phyloP scores from a whole-genome alignment of 1,284 basidiomycete species.

The Cutaneotrichosporon dermatis region DNA sequence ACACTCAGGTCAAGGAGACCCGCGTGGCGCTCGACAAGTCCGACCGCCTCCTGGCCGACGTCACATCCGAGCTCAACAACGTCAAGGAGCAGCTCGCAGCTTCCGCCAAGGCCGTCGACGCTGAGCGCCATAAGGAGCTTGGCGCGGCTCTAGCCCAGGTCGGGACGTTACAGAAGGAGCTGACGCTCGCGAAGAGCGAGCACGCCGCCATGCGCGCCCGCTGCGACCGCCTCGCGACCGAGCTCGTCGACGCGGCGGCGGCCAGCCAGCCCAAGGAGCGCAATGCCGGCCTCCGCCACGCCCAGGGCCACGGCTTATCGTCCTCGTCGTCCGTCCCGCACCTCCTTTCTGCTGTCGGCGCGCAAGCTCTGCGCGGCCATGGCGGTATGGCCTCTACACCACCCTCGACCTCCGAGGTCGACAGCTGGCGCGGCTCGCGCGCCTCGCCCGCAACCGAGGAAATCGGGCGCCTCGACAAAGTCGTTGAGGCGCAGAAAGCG shows the following conservation, averaged over 20 bases:
- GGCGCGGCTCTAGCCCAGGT: not conserved
- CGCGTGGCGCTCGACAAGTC: too few species aligned
- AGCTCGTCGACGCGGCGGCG: slow-evolving; percentile 3
- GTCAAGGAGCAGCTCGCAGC: not conserved
- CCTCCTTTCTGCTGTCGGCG: not conserved
- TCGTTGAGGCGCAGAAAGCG: slow-evolving; percentile 40
- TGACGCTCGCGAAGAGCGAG: slow-evolving; percentile 5
- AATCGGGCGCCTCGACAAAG: slow-evolving; percentile 41
- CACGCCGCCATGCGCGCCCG: slow-evolving; percentile 4
- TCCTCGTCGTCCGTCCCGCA: slow-evolving; percentile 8
- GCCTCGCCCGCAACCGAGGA: slow-evolving; percentile 26
- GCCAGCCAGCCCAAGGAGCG: not conserved
- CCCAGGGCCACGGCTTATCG: not conserved
- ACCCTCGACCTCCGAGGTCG: slow-evolving; percentile 3
- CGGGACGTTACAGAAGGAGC: slow-evolving; percentile 2
- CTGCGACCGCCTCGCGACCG: slow-evolving; percentile 11
- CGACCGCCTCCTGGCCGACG: not conserved
- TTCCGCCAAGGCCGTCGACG: not conserved
- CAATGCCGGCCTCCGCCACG: too few species aligned
- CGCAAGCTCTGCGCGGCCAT: slow-evolving; percentile 4
- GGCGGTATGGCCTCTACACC: not conserved
- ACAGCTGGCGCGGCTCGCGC: slow-evolving; percentile 6
- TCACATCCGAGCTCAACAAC: not conserved
- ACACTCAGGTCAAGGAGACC: not conserved
- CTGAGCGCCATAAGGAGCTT: not conserved